Conservation (phyloP, 176 grass and related monocot genomes). For the Avena insularis region DNA sequence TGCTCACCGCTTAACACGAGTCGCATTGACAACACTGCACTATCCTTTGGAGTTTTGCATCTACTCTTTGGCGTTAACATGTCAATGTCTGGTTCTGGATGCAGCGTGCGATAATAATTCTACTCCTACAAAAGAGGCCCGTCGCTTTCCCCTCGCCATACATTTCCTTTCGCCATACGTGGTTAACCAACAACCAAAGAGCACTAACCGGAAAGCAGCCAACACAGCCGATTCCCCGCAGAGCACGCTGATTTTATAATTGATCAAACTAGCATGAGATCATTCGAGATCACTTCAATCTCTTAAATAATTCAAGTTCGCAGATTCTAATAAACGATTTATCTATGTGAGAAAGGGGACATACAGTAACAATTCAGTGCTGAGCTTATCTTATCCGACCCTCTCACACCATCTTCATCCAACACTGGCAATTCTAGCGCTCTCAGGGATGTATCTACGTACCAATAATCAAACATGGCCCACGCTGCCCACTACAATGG, state of each 20-base stretch:
- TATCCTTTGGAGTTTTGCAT: neutral
- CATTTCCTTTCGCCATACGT: neutral
- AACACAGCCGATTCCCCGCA: neutral
- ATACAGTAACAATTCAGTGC: neutral
- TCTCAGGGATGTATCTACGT: constrained; percentile 1
- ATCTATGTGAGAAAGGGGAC: neutral
- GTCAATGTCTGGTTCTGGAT: neutral
- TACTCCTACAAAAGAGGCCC: neutral
- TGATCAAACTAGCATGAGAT: neutral
- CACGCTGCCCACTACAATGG: constrained; percentile 29
- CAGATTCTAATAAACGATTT: neutral
- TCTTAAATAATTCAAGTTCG: neutral
- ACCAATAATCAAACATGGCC: constrained; percentile 9
- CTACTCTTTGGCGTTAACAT: neutral
- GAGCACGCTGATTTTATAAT: neutral
- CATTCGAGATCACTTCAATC: neutral
- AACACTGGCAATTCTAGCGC: constrained; percentile 31
- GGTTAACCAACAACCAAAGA: constrained; percentile 7
- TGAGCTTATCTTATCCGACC: constrained; percentile 55
- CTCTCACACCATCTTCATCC: neutral
- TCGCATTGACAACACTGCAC: too few species aligned
- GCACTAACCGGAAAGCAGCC: neutral
- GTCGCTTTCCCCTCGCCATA: neutral
- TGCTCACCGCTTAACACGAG: too few species aligned
- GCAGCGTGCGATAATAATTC: neutral